Evolutionary conservation across 2,329 filamentous ascomycete genomes (phyloP).

Genomic region (Aspergillus quadricinctus): DNA sequence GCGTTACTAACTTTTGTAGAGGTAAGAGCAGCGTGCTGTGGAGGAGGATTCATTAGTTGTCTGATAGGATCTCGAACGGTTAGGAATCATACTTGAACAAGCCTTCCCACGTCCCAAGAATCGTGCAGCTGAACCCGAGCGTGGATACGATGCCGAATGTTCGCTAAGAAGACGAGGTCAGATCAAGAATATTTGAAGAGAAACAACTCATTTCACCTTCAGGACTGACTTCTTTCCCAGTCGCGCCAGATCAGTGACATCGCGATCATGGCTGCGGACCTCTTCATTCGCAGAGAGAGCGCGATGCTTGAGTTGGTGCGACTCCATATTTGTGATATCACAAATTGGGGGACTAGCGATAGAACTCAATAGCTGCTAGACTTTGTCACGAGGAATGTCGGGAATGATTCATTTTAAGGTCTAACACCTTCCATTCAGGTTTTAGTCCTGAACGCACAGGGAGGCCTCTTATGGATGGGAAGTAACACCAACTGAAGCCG

Average conservation of each 20-base stretch:
- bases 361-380: background rate
- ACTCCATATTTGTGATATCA: conserved; percentile 1
- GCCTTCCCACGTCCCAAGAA: conserved; percentile 40
- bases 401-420: background rate
- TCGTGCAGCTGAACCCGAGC: conserved; percentile 38
- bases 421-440: background rate
- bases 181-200: no score
- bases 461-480: background rate
- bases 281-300: background rate
- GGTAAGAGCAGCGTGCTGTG: conserved; percentile 16
- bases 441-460: background rate
- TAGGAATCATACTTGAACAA: conserved; percentile 29
- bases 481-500: background rate
- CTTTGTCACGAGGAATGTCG: no score
- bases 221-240: conserved; percentile 18
- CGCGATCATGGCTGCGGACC: conserved; percentile 3
- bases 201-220: conserved; percentile 6
- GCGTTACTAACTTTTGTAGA: conserved; percentile 16
- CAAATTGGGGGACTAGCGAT: background rate
- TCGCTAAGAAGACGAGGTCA: conserved; percentile 20
- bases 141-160: conserved; percentile 40
- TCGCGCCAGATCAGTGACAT: conserved; percentile 11
- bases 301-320: conserved; percentile 4
- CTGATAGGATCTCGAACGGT: background rate
- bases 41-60: background rate